A percentile compares a stretch with the other conserved stretches of the same genome.
Conservation (phyloP, 345 rosid genomes). For the Moringa oleifera region DNA sequence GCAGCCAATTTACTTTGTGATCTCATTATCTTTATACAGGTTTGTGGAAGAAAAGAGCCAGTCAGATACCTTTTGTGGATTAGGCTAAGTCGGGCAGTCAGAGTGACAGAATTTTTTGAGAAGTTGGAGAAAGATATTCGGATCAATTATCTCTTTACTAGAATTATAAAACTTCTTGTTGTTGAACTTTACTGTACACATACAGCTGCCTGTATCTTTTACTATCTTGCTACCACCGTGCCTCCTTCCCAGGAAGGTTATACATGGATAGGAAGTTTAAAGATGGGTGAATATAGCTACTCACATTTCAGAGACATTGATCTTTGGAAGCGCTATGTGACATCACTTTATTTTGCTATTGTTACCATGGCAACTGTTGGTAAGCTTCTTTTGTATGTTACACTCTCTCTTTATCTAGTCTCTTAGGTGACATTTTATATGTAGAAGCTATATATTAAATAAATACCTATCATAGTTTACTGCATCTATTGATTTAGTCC, state of each 20-base stretch:
- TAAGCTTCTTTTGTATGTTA: slow-evolving; percentile 12
- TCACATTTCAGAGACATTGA: slow-evolving; percentile 63
- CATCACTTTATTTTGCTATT: slow-evolving; percentile 78
- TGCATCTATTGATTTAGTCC: too few relatives aligned
- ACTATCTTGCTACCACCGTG: slow-evolving; percentile 83
- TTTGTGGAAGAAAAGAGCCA: slow-evolving; percentile 52
- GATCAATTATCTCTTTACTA: slow-evolving; percentile 70
- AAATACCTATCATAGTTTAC: too few relatives aligned
- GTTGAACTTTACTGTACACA: slow-evolving; percentile 90
- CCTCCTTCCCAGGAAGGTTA: slow-evolving; percentile 71
- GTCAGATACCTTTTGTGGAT: slow-evolving; percentile 76
- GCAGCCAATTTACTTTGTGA: too few relatives aligned
- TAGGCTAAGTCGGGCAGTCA: slow-evolving; percentile 52
- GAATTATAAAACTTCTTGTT: slow-evolving; percentile 79
- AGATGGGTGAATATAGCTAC: slow-evolving; percentile 66
- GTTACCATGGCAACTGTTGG: slow-evolving; percentile 96
- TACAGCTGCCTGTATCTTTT: slow-evolving; percentile 88
- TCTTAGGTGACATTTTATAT: not conserved
- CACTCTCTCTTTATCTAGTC: not conserved
- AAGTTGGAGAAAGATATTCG: slow-evolving; percentile 80
- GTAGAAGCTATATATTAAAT: too few relatives aligned
- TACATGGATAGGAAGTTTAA: slow-evolving; percentile 90
- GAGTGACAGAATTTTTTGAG: slow-evolving; percentile 59
- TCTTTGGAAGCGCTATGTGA: slow-evolving; percentile 64
- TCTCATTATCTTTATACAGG: slow-evolving; percentile 28